These are phyloP conservation scores for Saccharomyces hybrid DNA, from an alignment of 1,139 yeast species.

Conservation along the genomic window DNA sequence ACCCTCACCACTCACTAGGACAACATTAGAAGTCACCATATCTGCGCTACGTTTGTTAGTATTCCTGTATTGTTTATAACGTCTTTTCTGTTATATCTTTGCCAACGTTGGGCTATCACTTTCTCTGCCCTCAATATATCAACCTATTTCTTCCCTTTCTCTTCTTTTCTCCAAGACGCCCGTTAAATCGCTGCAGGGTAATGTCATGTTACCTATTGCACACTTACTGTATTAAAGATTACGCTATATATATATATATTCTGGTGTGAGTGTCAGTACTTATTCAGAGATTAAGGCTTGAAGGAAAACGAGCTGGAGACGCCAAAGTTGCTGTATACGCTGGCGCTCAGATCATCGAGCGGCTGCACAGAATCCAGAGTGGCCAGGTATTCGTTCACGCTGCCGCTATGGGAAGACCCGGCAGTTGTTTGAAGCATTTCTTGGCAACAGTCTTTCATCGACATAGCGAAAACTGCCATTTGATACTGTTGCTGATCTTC, in stretches of 20 bases:
- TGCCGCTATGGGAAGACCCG: constrained; percentile 46
- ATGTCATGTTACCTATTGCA: background rate
- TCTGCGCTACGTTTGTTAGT: constrained; percentile 2
- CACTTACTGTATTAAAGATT: background rate
- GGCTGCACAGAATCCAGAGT: constrained; percentile 51
- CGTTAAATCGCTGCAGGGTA: background rate
- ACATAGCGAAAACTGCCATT: constrained; percentile 26
- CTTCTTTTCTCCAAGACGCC: background rate
- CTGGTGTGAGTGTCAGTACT: background rate
- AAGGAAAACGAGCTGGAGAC: constrained; percentile 5
- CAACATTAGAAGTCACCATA: constrained; percentile 28
- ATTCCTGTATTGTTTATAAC: constrained; percentile 12
- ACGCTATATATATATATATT: background rate
- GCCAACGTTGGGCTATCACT: background rate
- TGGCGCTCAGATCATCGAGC: constrained; percentile 81
- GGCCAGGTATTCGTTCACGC: constrained; percentile 27
- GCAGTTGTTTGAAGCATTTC: constrained; percentile 40
- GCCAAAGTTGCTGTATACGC: constrained; percentile 81
- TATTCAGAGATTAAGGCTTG: background rate
- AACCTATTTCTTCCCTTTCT: background rate
- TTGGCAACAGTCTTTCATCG: constrained; percentile 28
- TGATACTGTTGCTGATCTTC: constrained; percentile 15
- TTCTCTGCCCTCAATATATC: background rate
- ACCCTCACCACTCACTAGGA: constrained; percentile 64
- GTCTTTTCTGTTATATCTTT: background rate